Conservation (phyloP, 2,329 filamentous ascomycete species). For the Diplodia mutila region DNA sequence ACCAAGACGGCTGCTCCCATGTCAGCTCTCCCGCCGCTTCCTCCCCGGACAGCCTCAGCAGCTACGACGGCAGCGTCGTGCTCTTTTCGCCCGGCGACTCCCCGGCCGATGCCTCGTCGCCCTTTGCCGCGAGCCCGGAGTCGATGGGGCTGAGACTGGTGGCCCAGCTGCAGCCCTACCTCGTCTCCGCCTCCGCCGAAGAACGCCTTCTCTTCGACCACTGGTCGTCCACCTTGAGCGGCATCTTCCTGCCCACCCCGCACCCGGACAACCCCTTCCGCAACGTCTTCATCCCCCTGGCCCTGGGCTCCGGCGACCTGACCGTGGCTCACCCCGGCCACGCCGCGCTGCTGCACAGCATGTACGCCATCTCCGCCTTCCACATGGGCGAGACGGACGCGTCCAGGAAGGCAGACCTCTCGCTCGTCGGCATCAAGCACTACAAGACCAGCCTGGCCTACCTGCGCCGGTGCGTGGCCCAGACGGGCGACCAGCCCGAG, state of each 20-base stretch:
- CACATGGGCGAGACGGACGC: conserved; percentile 18
- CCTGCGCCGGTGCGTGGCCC: conserved; percentile 13
- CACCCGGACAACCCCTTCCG: conserved; percentile 17
- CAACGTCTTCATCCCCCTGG: conserved; percentile 20
- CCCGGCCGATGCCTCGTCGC: neutral
- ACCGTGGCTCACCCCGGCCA: conserved; percentile 2
- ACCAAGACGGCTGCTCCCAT: neutral
- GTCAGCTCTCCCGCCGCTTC: neutral
- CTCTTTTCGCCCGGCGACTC: neutral
- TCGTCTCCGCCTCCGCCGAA: neutral
- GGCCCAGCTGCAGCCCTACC: conserved; percentile 1
- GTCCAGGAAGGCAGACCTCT: neutral
- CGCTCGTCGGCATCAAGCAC: conserved; percentile 19
- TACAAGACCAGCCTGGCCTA: conserved; percentile 17
- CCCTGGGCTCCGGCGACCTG: neutral
- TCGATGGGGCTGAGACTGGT: neutral
- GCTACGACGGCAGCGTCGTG: neutral
- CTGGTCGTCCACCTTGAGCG: conserved; percentile 16
- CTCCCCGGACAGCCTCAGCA: neutral
- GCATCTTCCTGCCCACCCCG: conserved; percentile 14
- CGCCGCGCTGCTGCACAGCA: conserved; percentile 17
- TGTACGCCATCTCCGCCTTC: conserved; percentile 23
- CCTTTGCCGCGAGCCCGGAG: neutral
- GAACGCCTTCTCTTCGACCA: conserved; percentile 21
- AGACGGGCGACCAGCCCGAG: conserved; percentile 6